These are phyloP conservation scores for Salix caprea DNA, from an alignment of 345 rosid species.

Conservation along the genomic window DNA sequence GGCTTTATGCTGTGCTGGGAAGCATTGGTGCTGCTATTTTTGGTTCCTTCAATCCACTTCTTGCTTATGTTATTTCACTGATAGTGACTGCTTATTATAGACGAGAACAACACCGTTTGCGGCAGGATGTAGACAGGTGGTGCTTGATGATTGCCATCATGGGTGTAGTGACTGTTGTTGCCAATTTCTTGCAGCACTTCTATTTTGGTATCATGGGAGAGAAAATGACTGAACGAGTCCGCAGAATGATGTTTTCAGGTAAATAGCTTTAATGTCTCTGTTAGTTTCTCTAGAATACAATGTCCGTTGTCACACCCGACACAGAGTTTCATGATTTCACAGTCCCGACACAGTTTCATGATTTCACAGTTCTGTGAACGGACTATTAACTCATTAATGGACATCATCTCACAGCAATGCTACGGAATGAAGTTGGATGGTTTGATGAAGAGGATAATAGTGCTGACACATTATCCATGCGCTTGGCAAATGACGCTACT, in stretches of 20 bases:
- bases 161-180: slow-evolving; percentile 96
- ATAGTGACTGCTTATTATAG: slow-evolving; percentile 76
- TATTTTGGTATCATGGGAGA: slow-evolving; percentile 99
- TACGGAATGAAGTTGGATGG: slow-evolving; percentile 99
- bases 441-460: slow-evolving; percentile 96
- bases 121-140: slow-evolving; percentile 85
- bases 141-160: slow-evolving; percentile 97
- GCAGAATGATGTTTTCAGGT: slow-evolving; percentile 99
- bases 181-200: slow-evolving; percentile 95
- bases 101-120: slow-evolving; percentile 39
- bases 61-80: slow-evolving; percentile 87
- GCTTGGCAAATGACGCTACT: slow-evolving; percentile 99
- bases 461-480: slow-evolving; percentile 96
- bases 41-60: slow-evolving; percentile 96
- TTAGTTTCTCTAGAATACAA: slow-evolving; percentile 1
- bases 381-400: slow-evolving; percentile 14
- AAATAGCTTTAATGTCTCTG: slow-evolving; percentile 12
- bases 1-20: slow-evolving; percentile 97
- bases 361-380: slow-evolving; percentile 9
- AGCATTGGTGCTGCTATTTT: slow-evolving; percentile 97
- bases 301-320: not conserved
- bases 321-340: not conserved
- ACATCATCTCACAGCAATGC: slow-evolving; percentile 70
- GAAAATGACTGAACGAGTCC: slow-evolving; percentile 96
- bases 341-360: not conserved